These are phyloP conservation scores for Candida caryicola DNA, from an alignment of 805 yeast genomes.

Conservation along the genomic window DNA sequence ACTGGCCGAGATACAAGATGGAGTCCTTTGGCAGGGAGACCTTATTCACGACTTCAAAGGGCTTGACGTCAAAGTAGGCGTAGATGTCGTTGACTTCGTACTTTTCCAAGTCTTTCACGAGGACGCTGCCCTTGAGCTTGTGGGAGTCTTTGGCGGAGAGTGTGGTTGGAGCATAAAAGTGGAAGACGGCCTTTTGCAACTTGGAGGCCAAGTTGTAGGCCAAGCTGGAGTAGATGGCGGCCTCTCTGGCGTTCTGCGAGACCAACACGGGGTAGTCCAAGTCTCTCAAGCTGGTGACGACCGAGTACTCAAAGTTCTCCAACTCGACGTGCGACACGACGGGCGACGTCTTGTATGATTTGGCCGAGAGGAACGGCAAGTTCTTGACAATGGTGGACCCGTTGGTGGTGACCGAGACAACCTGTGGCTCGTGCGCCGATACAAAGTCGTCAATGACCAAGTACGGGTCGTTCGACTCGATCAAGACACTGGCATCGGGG, in stretches of 20 bases:
- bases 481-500: conserved; percentile 25
- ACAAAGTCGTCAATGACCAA: conserved; percentile 37
- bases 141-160: conserved; percentile 11
- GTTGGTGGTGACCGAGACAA: conserved; percentile 49
- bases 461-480: conserved; percentile 55
- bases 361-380: conserved; percentile 55
- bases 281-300: conserved; percentile 72
- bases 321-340: conserved; percentile 64
- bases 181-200: conserved; percentile 59
- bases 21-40: conserved; percentile 43
- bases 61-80: conserved; percentile 21
- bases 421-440: conserved; percentile 7
- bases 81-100: conserved; percentile 23
- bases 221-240: conserved; percentile 51
- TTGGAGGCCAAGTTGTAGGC: conserved; percentile 56
- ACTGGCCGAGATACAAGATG: conserved; percentile 63
- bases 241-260: conserved; percentile 58
- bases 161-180: conserved; percentile 51
- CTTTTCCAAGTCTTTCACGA: conserved; percentile 13
- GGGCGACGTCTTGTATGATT: conserved; percentile 34
- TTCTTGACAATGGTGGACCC: conserved; percentile 54
- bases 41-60: conserved; percentile 30
- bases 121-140: conserved; percentile 13
- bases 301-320: conserved; percentile 60
- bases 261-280: conserved; percentile 61